These are phyloP conservation scores for Russula ochroleuca DNA, from an alignment of 768 basidiomycete species.

Conservation along the genomic window DNA sequence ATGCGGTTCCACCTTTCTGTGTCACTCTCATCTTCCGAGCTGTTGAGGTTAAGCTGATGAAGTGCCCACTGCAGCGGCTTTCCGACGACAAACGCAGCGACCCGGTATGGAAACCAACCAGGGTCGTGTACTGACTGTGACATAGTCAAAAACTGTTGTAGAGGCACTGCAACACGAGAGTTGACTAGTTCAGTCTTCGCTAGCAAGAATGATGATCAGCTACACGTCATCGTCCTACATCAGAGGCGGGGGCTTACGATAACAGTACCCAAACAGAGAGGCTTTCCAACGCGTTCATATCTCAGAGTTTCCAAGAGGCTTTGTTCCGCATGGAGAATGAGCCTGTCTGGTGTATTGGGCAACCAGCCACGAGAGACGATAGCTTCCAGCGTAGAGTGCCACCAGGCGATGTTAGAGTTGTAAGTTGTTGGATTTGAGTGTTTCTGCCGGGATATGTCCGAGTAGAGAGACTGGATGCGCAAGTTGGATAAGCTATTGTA, in stretches of 20 bases:
- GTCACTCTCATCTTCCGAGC: slow-evolving; percentile 51
- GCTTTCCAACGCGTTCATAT: slow-evolving; percentile 68
- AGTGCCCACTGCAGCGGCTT: slow-evolving; percentile 86
- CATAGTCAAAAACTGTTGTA: slow-evolving; percentile 52
- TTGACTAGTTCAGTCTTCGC: slow-evolving; percentile 63
- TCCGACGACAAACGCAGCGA: slow-evolving; percentile 67
- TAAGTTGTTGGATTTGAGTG: slow-evolving; percentile 81
- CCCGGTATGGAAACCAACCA: slow-evolving; percentile 62
- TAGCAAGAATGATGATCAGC: slow-evolving; percentile 40
- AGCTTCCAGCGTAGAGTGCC: slow-evolving; percentile 63
- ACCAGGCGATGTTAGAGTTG: slow-evolving; percentile 81
- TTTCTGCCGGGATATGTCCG: slow-evolving; percentile 81
- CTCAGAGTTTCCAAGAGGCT: slow-evolving; percentile 54
- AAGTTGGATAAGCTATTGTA: slow-evolving; percentile 45
- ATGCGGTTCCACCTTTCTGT: slow-evolving; percentile 49
- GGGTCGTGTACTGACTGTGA: slow-evolving; percentile 61
- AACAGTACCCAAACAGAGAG: slow-evolving; percentile 64
- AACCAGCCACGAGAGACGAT: slow-evolving; percentile 59
- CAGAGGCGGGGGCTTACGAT: slow-evolving; percentile 51
- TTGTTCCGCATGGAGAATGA: slow-evolving; percentile 56
- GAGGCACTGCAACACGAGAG: slow-evolving; percentile 43
- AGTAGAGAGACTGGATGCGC: slow-evolving; percentile 78
- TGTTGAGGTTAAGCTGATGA: slow-evolving; percentile 69
- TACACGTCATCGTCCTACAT: background rate
- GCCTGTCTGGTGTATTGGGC: slow-evolving; percentile 40